phyloP scores from a whole-genome alignment of 306 rosid genomes.

The Fragaria ananassa region DNA sequence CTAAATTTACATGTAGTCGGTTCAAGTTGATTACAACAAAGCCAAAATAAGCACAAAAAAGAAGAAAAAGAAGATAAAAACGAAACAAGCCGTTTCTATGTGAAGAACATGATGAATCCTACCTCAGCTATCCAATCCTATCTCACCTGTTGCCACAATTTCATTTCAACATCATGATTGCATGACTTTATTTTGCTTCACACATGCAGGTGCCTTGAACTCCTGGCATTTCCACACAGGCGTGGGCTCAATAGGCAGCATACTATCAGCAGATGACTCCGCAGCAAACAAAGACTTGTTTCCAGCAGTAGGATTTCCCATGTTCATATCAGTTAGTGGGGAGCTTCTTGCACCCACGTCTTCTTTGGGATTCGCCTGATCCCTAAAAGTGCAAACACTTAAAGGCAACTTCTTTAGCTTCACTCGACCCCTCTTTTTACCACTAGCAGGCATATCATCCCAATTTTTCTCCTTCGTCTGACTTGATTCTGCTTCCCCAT shows the following conservation, averaged over 20 bases:
- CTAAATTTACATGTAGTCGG: constrained; percentile 75
- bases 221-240: constrained; percentile 85
- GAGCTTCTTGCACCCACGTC: constrained; percentile 46
- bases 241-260: constrained; percentile 55
- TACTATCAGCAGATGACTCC: constrained; percentile 57
- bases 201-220: constrained; percentile 65
- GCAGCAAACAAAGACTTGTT: constrained; percentile 52
- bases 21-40: constrained; percentile 56
- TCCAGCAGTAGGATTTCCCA: constrained; percentile 39
- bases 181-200: constrained; percentile 69
- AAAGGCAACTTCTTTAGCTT: constrained; percentile 86
- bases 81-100: constrained; percentile 42
- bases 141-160: constrained; percentile 35
- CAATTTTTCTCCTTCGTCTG: constrained; percentile 47
- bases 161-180: constrained; percentile 51
- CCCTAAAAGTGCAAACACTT: constrained; percentile 64
- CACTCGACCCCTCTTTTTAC: constrained; percentile 85
- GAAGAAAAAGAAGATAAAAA: constrained; percentile 18
- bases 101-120: constrained; percentile 52
- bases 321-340: constrained; percentile 42
- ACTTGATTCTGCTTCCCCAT: constrained; percentile 69
- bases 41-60: constrained; percentile 23
- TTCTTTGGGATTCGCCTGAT: constrained; percentile 59
- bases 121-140: constrained; percentile 70
- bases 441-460: constrained; percentile 49